Base-by-base conservation (phyloP, 495 filamentous ascomycete species). In the Podospora bellae-mahoneyi region DNA sequence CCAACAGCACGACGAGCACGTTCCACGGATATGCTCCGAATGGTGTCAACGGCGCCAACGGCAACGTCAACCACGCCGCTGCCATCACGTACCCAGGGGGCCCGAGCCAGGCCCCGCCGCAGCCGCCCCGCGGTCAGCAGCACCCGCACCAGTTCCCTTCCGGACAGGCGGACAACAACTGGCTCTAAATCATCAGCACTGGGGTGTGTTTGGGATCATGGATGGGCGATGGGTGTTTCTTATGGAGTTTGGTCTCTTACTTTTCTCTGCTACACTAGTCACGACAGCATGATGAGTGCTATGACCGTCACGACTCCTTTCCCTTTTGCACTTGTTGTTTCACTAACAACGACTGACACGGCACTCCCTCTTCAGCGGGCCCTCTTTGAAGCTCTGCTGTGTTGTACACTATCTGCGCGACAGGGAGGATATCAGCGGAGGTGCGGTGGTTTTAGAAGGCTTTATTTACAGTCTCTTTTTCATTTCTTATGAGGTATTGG, bases 371-470 rank as follows among this genome's bases (percentile, higher is more conserved):
- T 68, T 75, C 56, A 59, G 66, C 57, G 66, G 68, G 54, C 67
- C 57, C 32, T 23, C 48, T 32, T 64, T 44, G 27, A 54, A 57
- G 63, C n/a, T 63, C 65, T 66, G 71, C 76, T 78, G 75, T 74
- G 76, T 78, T 78, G 74, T 78, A 78, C 76, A 78, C 71, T 78
- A 77, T 71, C 68, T 62, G 70, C 75, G 75, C 75, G 75, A 73
- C 74, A 62, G 70, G 64, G 28, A 32, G 30, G 30, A 20, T 9
- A 63, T 48, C 23, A 20, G 30, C 23, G 61, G 30, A 48, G n/a
- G 55, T 58, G n/a, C 55, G 55, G 55, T 58, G 4, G n/a, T 2
- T 26, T 58, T 58, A 76, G 72, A 74, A 53, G 32, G 71, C 66
- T 65, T 65, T 70, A 56, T 64, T 66, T 30, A 60, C 48, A 54